These are phyloP conservation scores for Pyrenochaeta sp. DNA, from an alignment of 2,329 filamentous ascomycete genomes.

Conservation along the genomic window DNA sequence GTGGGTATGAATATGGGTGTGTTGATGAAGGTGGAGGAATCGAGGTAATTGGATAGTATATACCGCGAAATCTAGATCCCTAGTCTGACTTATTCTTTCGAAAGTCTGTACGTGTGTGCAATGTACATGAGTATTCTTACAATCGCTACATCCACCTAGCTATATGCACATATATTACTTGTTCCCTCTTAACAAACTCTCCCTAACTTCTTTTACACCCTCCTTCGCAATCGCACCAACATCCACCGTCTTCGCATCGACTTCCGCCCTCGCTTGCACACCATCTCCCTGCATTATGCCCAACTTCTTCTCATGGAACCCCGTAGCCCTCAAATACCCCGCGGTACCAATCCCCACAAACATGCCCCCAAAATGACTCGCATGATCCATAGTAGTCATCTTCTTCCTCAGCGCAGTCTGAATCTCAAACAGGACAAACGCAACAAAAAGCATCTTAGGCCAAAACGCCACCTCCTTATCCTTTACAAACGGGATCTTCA, in stretches of 20 bases:
- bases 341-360: conserved; percentile 33
- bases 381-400: conserved; percentile 40
- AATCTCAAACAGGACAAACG: conserved; percentile 39
- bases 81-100: background rate
- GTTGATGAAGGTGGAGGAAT: conserved; percentile 13
- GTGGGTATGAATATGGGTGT: conserved; percentile 86
- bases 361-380: conserved; percentile 49
- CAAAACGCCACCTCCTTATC: conserved; percentile 37
- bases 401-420: conserved; percentile 18
- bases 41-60: background rate
- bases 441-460: conserved; percentile 40
- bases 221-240: conserved; percentile 33
- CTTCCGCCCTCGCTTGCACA: conserved; percentile 20
- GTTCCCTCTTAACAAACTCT: background rate
- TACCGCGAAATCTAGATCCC: background rate
- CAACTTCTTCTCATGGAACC: conserved; percentile 29
- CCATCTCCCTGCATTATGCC: background rate
- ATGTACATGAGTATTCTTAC: background rate
- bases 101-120: background rate
- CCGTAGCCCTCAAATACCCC: conserved; percentile 36
- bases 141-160: background rate
- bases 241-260: conserved; percentile 32
- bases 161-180: background rate
- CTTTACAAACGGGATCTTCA: conserved; percentile 44
- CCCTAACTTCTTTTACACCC: conserved; percentile 45